Base-by-base conservation (phyloP, 2,329 filamentous ascomycete species). In the Aureobasidium uvarum region DNA sequence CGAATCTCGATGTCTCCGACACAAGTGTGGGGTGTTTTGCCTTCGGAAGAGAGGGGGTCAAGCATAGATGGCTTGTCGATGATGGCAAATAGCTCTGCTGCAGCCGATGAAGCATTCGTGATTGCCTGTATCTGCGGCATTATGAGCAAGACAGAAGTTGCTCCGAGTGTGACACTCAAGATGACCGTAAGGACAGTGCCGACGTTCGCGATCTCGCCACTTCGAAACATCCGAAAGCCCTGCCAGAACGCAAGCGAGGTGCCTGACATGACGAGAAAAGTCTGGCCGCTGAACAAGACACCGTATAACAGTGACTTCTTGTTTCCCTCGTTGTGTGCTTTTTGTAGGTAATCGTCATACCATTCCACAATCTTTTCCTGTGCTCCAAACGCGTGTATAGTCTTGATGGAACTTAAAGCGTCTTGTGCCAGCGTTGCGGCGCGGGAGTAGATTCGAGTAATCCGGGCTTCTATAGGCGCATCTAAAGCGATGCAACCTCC, bases 1-100 rank as follows among this genome's bases (percentile, higher is more conserved):
- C 85, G 77, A 33, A 93, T 84, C 5, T 82, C 76, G 56, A 90
- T 87, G 60, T 88, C 83, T 10, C 75, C 75, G 11, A 48, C 54
- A 33, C 71, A 74, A 6, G 54, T 36, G 13, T 38, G 41, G 3
- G 72, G 74, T 36, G 68, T 60, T 36, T 66, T 66, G 20, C 74
- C 73, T 16, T 63, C 64, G 14, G 68, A 28, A 33, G 69, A 62
- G 3, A 78, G 69, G 0, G 79, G 75, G 67, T 81, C 77, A 1
- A 81, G 70, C 14, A 71, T 67, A 0, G 78, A 79, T 10, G 69
- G 45, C 38, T 77, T 76, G 66, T 80, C 78, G 41, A 81, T 80
- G 25, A 75, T 74, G 5, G 69, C 68, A 51, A 81, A 78, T 3
- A 81, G 72, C 66, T 80, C 77, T 3, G 72, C 63, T 0, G 80